These are phyloP conservation scores for Pseudocercospora eumusae DNA, from an alignment of 2,329 filamentous ascomycete genomes.

Conservation along the genomic window DNA sequence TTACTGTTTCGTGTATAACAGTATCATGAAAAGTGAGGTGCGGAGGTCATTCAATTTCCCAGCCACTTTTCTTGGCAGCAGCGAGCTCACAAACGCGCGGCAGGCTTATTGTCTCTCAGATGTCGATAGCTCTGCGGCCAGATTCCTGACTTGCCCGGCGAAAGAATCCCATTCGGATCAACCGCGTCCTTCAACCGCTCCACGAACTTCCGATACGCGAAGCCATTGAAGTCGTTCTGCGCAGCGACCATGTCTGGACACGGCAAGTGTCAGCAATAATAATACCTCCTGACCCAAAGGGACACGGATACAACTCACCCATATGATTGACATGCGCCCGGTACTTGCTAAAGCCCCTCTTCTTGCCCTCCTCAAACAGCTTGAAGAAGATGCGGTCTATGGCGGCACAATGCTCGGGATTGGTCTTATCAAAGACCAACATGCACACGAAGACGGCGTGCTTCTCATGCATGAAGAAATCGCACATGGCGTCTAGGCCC, in stretches of 20 bases:
- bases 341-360: background rate
- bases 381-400: constrained; percentile 1
- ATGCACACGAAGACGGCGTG: background rate
- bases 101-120: background rate
- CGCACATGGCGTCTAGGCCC: background rate
- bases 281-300: background rate
- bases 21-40: background rate
- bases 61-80: background rate
- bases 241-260: background rate
- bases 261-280: background rate
- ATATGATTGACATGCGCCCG: background rate
- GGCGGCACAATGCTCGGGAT: constrained; percentile 4
- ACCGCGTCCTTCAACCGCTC: background rate
- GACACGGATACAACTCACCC: background rate
- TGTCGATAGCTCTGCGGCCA: constrained; percentile 3
- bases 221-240: constrained; percentile 6
- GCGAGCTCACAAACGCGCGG: background rate
- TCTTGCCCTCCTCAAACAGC: constrained; percentile 3
- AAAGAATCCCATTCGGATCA: background rate
- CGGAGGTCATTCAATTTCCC: background rate
- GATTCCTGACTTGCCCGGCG: background rate
- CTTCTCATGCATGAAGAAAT: constrained; percentile 5
- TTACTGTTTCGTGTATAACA: background rate
- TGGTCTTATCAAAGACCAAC: background rate
- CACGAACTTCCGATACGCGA: background rate